Conservation (phyloP, 1,139 yeast species). For the Nakaseomyces delphensis region DNA sequence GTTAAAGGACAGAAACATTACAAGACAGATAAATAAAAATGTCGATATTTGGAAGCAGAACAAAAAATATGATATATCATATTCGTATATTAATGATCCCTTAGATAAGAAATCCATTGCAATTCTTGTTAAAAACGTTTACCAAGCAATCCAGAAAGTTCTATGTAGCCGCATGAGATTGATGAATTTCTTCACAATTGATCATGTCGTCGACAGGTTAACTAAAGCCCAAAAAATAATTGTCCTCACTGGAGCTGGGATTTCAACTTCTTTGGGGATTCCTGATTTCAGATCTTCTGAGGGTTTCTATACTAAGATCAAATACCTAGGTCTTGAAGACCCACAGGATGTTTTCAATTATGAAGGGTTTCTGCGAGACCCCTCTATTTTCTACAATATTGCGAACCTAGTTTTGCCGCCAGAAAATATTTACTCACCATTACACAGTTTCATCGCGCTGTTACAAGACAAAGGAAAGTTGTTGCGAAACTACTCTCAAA, state of each 20-base stretch:
- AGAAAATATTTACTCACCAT: slow-evolving; percentile 59
- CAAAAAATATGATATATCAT: slow-evolving; percentile 11
- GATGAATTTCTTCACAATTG: slow-evolving; percentile 45
- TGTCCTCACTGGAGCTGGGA: slow-evolving; percentile 93
- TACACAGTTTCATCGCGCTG: slow-evolving; percentile 72
- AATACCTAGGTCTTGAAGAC: slow-evolving; percentile 64
- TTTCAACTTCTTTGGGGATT: slow-evolving; percentile 83
- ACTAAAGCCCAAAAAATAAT: slow-evolving; percentile 51
- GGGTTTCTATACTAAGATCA: slow-evolving; percentile 72
- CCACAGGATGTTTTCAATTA: slow-evolving; percentile 93
- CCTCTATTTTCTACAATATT: slow-evolving; percentile 72
- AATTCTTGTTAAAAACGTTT: slow-evolving; percentile 43
- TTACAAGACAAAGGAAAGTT: slow-evolving; percentile 71
- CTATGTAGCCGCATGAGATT: slow-evolving; percentile 45
- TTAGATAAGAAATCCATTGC: slow-evolving; percentile 38
- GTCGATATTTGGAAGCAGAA: slow-evolving; percentile 14
- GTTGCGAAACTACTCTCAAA: slow-evolving; percentile 85
- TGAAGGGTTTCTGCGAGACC: slow-evolving; percentile 63
- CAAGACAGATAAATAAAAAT: slow-evolving; percentile 34
- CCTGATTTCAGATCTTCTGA: slow-evolving; percentile 90
- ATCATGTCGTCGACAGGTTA: slow-evolving; percentile 48
- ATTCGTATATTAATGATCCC: slow-evolving; percentile 29
- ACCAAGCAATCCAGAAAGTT: slow-evolving; percentile 54
- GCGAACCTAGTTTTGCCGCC: slow-evolving; percentile 87
- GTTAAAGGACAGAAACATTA: slow-evolving; percentile 36